Evolutionary conservation across 768 basidiomycete genomes (phyloP).

Genomic region (Neoboletus magnificus): DNA sequence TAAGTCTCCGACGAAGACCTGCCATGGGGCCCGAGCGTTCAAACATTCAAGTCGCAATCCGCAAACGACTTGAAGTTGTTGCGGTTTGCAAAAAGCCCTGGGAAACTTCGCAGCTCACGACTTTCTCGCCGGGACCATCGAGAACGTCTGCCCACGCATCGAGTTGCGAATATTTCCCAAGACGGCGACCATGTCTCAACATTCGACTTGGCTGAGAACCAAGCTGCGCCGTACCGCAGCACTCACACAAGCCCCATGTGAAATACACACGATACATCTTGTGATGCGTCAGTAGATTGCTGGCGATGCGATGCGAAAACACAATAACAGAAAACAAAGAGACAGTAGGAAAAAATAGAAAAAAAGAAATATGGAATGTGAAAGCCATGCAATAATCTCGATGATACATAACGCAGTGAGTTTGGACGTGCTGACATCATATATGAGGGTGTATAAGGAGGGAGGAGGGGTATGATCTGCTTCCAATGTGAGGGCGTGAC

Average conservation of each 20-base stretch:
- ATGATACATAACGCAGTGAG: conserved; percentile 33
- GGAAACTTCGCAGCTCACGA: too few relatives aligned
- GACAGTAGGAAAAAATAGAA: not conserved
- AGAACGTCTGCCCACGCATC: too few relatives aligned
- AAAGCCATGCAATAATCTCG: conserved; percentile 24
- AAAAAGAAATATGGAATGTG: not conserved
- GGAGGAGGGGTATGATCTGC: conserved; percentile 18
- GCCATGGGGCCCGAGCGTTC: too few relatives aligned
- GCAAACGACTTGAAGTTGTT: too few relatives aligned
- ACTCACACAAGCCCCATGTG: not conserved
- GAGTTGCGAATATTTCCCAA: too few relatives aligned
- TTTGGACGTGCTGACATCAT: not conserved
- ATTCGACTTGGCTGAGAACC: not conserved
- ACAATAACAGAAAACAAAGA: not conserved
- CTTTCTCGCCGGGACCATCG: too few relatives aligned
- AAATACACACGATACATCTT: not conserved
- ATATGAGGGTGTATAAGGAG: conserved; percentile 6
- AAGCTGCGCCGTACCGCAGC: not conserved
- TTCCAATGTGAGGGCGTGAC: conserved; percentile 8
- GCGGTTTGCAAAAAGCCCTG: too few relatives aligned
- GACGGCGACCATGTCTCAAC: not conserved
- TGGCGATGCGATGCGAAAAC: conserved; percentile 5
- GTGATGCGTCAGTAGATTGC: conserved; percentile 18
- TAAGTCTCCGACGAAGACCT: too few relatives aligned
- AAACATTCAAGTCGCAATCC: too few relatives aligned